A percentile compares a stretch with the other conserved stretches of the same genome.
phyloP scores from a whole-genome alignment of 2,329 filamentous ascomycete genomes.

The Bisporella sp. region DNA sequence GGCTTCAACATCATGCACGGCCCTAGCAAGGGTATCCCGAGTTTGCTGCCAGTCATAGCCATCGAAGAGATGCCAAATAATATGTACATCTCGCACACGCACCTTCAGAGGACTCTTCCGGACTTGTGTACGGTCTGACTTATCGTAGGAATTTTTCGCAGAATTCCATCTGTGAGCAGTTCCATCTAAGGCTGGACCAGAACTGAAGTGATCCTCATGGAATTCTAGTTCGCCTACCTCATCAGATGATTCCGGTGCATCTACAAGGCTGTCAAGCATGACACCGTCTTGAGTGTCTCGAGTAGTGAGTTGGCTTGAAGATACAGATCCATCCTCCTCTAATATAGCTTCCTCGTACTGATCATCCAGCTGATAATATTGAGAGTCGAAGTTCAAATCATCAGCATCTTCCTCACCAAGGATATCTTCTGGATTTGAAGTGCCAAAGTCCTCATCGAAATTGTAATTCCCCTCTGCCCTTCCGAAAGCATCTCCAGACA shows the following conservation, averaged over 20 bases:
- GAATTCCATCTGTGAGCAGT: conserved; percentile 79
- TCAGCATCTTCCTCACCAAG: conserved; percentile 31
- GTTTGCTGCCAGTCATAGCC: conserved; percentile 95
- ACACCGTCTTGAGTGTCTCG: conserved; percentile 39
- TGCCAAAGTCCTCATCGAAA: conserved; percentile 55
- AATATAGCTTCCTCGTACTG: conserved; percentile 24
- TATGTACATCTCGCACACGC: conserved; percentile 75
- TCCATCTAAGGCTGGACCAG: conserved; percentile 51
- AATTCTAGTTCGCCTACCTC: conserved; percentile 61
- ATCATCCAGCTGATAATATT: conserved; percentile 39
- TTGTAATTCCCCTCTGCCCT: conserved; percentile 54
- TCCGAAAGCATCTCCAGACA: conserved; percentile 78
- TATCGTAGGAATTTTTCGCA: conserved; percentile 65
- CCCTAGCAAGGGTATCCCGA: conserved; percentile 76
- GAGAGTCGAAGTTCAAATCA: conserved; percentile 35
- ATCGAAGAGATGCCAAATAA: conserved; percentile 98
- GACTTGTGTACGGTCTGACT: conserved; percentile 53
- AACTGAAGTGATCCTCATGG: conserved; percentile 70
- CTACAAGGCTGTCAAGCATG: conserved; percentile 36
- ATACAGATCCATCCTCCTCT: conserved; percentile 26
- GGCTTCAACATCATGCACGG: conserved; percentile 79
- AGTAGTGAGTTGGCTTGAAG: conserved; percentile 22
- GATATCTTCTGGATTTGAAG: conserved; percentile 38
- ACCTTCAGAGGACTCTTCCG: conserved; percentile 67
- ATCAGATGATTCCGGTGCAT: conserved; percentile 32